Conservation (phyloP, 495 filamentous ascomycete species). For the Pseudoneurospora amorphoporcata region DNA sequence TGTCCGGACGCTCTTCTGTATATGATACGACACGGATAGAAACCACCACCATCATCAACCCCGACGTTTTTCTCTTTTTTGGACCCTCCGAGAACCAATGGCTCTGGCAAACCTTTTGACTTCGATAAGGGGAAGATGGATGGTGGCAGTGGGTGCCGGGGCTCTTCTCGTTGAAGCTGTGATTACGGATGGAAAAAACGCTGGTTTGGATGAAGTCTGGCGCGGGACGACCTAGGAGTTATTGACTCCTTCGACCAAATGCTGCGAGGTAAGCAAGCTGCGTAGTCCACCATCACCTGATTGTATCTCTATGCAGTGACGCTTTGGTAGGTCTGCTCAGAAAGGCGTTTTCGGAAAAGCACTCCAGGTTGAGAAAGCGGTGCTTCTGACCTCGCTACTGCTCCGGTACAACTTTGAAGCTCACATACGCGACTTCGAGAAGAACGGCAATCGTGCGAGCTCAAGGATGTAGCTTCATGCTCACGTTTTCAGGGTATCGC, state of each 20-base stretch:
- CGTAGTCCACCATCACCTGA: neutral
- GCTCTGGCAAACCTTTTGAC: neutral
- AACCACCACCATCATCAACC: constrained; percentile 6
- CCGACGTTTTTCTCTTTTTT: constrained; percentile 3
- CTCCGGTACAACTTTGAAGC: neutral
- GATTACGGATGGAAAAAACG: neutral
- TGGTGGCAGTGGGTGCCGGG: neutral
- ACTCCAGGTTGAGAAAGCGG: neutral
- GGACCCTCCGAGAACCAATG: neutral
- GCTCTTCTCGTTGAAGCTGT: neutral
- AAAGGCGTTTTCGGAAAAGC: neutral
- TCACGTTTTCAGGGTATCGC: neutral
- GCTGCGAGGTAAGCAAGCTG: neutral
- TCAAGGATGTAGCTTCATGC: neutral
- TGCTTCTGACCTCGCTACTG: neutral
- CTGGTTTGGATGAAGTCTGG: neutral
- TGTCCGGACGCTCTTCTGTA: constrained; percentile 13
- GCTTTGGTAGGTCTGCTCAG: neutral
- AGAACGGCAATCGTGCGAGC: neutral
- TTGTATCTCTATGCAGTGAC: neutral
- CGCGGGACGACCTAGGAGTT: neutral
- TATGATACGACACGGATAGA: constrained; percentile 19
- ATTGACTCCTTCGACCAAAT: neutral
- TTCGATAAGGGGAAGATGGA: neutral
- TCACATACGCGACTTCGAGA: neutral